Percentiles rank a stretch among this genome's conserved stretches.
Conservation (phyloP, 2,329 filamentous ascomycete species). For the Phaeosphaeriaceae sp. region DNA sequence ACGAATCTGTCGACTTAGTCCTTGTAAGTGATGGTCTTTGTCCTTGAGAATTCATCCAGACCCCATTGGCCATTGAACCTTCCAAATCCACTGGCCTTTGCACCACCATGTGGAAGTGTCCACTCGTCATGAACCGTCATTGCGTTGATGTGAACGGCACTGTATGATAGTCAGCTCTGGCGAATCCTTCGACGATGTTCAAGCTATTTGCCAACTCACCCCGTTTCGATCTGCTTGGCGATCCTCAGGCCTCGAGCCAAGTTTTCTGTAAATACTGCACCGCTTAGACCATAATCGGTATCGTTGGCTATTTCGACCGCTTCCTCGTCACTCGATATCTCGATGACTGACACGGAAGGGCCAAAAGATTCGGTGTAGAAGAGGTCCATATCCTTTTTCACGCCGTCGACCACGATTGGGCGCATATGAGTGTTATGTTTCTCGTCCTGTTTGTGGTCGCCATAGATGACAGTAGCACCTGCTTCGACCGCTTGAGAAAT, state of each 20-base stretch:
- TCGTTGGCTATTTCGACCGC: slow-evolving; percentile 79
- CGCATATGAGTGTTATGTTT: slow-evolving; percentile 57
- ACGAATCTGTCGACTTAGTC: slow-evolving; percentile 22
- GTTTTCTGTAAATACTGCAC: slow-evolving; percentile 76
- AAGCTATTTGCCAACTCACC: slow-evolving; percentile 44
- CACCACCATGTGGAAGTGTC: slow-evolving; percentile 57
- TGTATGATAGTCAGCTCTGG: slow-evolving; percentile 13
- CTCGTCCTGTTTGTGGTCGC: slow-evolving; percentile 48
- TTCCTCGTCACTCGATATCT: slow-evolving; percentile 72
- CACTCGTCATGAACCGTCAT: slow-evolving; percentile 61
- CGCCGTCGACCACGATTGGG: slow-evolving; percentile 71
- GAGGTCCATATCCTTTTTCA: slow-evolving; percentile 75
- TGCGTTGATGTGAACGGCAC: slow-evolving; percentile 59
- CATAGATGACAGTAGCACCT: slow-evolving; percentile 65
- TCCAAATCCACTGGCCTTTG: slow-evolving; percentile 58
- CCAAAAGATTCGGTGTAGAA: slow-evolving; percentile 80
- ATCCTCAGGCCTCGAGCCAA: slow-evolving; percentile 56
- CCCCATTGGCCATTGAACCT: slow-evolving; percentile 56
- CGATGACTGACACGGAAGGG: slow-evolving; percentile 72
- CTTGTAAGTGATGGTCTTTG: slow-evolving; percentile 52
- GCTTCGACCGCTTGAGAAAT: slow-evolving; percentile 63
- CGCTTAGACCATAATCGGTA: slow-evolving; percentile 77
- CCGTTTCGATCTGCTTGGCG: slow-evolving; percentile 63
- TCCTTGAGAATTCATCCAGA: slow-evolving; percentile 55
- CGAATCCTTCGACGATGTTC: too few species aligned